Base-by-base conservation (phyloP, 1,284 basidiomycete genomes). In the Termitomyces sp. region DNA sequence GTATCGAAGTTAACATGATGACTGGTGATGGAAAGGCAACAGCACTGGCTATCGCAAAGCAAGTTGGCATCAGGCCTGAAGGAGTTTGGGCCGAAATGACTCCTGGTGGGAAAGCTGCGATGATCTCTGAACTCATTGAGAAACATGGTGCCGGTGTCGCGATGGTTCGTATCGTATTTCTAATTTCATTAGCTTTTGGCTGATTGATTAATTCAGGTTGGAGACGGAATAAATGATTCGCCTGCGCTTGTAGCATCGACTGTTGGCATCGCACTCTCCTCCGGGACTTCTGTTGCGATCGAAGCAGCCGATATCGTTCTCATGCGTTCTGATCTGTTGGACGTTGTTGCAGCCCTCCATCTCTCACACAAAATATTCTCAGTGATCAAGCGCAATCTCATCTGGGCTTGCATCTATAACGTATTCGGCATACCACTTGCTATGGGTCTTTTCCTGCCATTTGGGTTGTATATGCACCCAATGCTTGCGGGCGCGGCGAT, bases 211-310 rank as follows among this genome's bases (percentile, higher is more conserved):
- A n/a, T 46, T 49, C 56, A 94, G 93, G 93, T 99, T 45, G 97
- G 97, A 18, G 97, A 99, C 68, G 97, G 97, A 16, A 97, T 99
- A 73, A 99, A 99, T 69, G 97, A 99, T 68, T 96, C 94, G 0
- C 96, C 95, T 0, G 97, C 96, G 1, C 84, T 99, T 1, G 95
- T 96, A 14, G 91, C 91, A 2, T 92, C 96, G 0, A 92, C 93
- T 1, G 88, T 99, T 30, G 97, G 97, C 21, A 96, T 99, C 57
- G 97, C 97, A 0, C 81, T 99, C 1, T 93, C 91, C 16, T 92
- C 92, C 0, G 97, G 97, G 19, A 95, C 97, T 5, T 95, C 93
- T 21, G 92, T 99, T 35, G 97, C 97, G 3, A 89, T 99, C 56
- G 96, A 98, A 73, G 96, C 97, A 0, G 97, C 97, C 7, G 93